A percentile compares a stretch with the other conserved stretches of the same genome.
phyloP scores from a whole-genome alignment of 345 rosid species.

The Pistacia integerrima region DNA sequence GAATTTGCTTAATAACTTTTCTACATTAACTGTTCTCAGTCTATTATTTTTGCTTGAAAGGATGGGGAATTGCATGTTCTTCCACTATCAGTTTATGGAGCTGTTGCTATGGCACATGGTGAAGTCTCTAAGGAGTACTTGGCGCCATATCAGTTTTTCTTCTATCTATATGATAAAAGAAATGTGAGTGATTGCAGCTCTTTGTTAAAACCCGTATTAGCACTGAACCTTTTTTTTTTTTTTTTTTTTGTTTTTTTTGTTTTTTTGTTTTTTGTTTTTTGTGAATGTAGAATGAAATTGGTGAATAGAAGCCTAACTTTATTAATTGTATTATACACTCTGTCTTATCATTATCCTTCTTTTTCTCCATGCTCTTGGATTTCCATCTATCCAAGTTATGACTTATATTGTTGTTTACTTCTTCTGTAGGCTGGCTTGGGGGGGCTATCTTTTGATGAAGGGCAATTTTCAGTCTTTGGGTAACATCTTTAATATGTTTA shows the following conservation, averaged over 20 bases:
- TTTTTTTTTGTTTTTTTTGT: too few relatives aligned
- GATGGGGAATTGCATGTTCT: constrained; percentile 92
- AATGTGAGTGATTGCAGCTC: constrained; percentile 46
- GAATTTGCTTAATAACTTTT: not conserved
- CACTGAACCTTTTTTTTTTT: too few relatives aligned
- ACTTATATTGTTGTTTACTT: too few relatives aligned
- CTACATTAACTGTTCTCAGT: not conserved
- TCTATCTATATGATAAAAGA: constrained; percentile 89
- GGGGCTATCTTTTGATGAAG: too few relatives aligned
- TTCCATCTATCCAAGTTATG: too few relatives aligned
- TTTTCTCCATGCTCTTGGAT: too few relatives aligned
- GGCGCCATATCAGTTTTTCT: constrained; percentile 87
- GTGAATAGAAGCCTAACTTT: not conserved
- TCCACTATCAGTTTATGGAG: constrained; percentile 86
- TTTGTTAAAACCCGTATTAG: not conserved
- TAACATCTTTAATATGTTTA: too few relatives aligned
- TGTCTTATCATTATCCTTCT: too few relatives aligned
- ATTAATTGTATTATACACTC: constrained; percentile 28
- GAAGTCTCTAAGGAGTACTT: constrained; percentile 86
- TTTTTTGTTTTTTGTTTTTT: too few relatives aligned
- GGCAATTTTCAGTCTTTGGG: too few relatives aligned
- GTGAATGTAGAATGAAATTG: too few relatives aligned
- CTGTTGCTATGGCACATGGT: constrained; percentile 91
- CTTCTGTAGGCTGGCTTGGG: too few relatives aligned
- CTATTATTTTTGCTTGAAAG: constrained; percentile 35